Conservation (phyloP, 164 flowering plant species). For the Platanus orientalis region DNA sequence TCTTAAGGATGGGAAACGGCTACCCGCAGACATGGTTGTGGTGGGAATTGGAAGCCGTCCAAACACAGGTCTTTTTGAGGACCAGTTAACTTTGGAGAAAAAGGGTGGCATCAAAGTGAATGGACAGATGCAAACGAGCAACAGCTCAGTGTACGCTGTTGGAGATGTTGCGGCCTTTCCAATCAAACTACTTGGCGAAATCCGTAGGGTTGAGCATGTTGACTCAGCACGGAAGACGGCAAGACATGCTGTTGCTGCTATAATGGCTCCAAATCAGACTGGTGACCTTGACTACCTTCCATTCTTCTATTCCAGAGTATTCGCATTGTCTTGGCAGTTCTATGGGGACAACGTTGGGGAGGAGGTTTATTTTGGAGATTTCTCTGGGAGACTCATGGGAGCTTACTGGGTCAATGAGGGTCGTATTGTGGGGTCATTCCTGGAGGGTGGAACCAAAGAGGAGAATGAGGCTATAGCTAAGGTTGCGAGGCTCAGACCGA, state of each 20-base stretch:
- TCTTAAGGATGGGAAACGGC: conserved; percentile 69
- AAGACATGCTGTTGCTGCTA: conserved; percentile 75
- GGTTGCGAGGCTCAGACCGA: conserved; percentile 55
- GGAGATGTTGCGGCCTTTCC: conserved; percentile 97
- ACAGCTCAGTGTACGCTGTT: conserved; percentile 85
- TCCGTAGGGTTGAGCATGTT: conserved; percentile 90
- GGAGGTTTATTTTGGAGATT: conserved; percentile 77
- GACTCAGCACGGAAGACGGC: conserved; percentile 86
- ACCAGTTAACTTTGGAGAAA: conserved; percentile 80
- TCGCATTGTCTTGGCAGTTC: conserved; percentile 93
- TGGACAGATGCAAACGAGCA: conserved; percentile 75
- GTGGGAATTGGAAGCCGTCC: conserved; percentile 96
- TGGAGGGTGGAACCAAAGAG: conserved; percentile 91
- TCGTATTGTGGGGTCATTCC: conserved; percentile 80
- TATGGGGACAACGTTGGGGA: conserved; percentile 91
- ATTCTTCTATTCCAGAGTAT: conserved; percentile 92
- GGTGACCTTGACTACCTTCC: conserved; percentile 79
- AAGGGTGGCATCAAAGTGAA: conserved; percentile 97
- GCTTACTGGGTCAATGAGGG: conserved; percentile 87
- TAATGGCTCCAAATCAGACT: conserved; percentile 63
- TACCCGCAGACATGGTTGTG: conserved; percentile 87
- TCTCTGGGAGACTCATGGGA: conserved; percentile 64
- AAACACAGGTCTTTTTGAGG: conserved; percentile 86
- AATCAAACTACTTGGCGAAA: conserved; percentile 73
- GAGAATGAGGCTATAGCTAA: conserved; percentile 86